Evolutionary conservation across 2,329 filamentous ascomycete genomes (phyloP).

Genomic region (Fusarium devonianum): DNA sequence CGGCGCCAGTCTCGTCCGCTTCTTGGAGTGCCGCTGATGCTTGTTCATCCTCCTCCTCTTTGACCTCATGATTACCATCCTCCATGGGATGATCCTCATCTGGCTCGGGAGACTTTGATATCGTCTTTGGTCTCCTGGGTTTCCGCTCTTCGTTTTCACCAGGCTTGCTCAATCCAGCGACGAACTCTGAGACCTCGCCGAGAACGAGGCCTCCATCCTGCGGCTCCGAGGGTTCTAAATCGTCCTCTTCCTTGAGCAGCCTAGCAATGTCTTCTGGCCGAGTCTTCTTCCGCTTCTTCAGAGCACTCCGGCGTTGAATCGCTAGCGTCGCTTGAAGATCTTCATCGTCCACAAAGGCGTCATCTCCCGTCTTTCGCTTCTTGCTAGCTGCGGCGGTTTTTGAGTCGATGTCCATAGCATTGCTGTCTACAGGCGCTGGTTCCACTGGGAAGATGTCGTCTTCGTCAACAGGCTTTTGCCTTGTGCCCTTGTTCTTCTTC

Average conservation of each 20-base stretch:
- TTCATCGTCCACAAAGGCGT: slow-evolving; percentile 86
- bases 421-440: slow-evolving; percentile 49
- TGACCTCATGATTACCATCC: slow-evolving; percentile 48
- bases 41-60: slow-evolving; percentile 47
- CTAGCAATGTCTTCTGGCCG: slow-evolving; percentile 87
- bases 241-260: slow-evolving; percentile 73
- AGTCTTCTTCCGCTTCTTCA: slow-evolving; percentile 91
- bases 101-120: slow-evolving; percentile 46
- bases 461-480: slow-evolving; percentile 71
- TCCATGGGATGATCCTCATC: slow-evolving; percentile 57
- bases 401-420: slow-evolving; percentile 79
- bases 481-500: slow-evolving; percentile 81
- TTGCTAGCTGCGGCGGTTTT: slow-evolving; percentile 55
- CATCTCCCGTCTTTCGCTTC: slow-evolving; percentile 71
- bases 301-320: slow-evolving; percentile 78
- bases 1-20: slow-evolving; percentile 69
- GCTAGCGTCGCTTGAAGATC: slow-evolving; percentile 88
- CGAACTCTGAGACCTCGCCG: slow-evolving; percentile 94
- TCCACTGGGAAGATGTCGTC: slow-evolving; percentile 64
- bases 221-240: slow-evolving; percentile 52
- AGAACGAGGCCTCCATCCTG: slow-evolving; percentile 76
- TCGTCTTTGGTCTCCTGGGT: slow-evolving; percentile 51
- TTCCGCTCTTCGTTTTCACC: slow-evolving; percentile 63
- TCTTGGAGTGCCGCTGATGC: slow-evolving; percentile 47
- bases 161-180: slow-evolving; percentile 81